These are phyloP conservation scores for Beauveria pseudobassiana DNA, from an alignment of 2,329 filamentous ascomycete species.

Conservation along the genomic window DNA sequence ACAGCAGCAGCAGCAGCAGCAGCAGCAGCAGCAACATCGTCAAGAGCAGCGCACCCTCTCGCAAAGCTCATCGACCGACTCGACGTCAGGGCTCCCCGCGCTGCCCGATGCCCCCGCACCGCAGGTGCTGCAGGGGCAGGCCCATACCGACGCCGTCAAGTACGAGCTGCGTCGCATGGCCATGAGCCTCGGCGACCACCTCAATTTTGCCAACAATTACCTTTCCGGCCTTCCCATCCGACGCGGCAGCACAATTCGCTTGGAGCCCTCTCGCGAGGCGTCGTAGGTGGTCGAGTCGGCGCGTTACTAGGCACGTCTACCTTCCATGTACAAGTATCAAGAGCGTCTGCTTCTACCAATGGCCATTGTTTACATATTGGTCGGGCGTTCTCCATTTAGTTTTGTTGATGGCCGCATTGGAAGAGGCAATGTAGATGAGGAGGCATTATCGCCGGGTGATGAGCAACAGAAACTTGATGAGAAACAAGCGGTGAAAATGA, in stretches of 20 bases:
- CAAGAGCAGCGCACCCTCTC: constrained; percentile 15
- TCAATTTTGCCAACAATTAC: constrained; percentile 37
- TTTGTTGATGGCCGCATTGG: background rate
- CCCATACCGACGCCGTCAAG: constrained; percentile 42
- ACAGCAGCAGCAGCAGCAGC: constrained; percentile 17
- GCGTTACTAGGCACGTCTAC: too few species aligned
- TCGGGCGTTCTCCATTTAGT: too few species aligned
- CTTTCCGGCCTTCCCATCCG: constrained; percentile 33
- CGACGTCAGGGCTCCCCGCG: constrained; percentile 22
- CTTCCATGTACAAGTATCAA: too few species aligned
- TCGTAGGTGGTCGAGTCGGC: background rate
- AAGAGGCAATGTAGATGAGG: background rate
- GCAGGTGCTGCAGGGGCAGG: constrained; percentile 47
- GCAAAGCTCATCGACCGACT: constrained; percentile 11
- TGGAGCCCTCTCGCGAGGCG: constrained; percentile 19
- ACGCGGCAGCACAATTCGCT: constrained; percentile 24
- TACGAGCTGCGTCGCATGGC: constrained; percentile 44
- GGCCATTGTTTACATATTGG: too few species aligned
- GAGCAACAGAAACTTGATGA: background rate
- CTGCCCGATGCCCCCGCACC: constrained; percentile 39
- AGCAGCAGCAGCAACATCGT: constrained; percentile 15
- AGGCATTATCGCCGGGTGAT: background rate
- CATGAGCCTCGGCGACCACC: constrained; percentile 41
- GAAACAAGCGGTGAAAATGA: background rate
- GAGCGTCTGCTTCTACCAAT: too few species aligned